A percentile compares a stretch with the other conserved stretches of the same genome.
These are phyloP conservation scores for Tolypocladium pustulatum DNA, from an alignment of 2,329 filamentous ascomycete genomes.

Conservation along the genomic window DNA sequence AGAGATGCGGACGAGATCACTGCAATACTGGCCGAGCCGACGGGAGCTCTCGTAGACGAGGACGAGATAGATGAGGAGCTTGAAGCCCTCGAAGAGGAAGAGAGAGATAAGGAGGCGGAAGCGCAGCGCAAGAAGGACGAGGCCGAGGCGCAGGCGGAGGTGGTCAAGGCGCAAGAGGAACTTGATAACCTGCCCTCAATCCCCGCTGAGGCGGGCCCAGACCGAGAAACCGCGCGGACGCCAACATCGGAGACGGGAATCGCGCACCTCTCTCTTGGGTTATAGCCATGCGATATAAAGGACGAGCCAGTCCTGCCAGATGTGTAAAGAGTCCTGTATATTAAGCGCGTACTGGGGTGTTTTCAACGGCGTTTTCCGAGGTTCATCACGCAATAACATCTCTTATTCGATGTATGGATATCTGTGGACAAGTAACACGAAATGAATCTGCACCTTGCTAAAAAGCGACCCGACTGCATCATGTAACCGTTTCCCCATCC, in stretches of 20 bases:
- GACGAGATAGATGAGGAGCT: conserved; percentile 81
- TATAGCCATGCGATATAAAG: not conserved
- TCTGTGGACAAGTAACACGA: not conserved
- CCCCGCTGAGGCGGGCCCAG: conserved; percentile 22
- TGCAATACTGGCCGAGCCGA: conserved; percentile 59
- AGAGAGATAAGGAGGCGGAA: conserved; percentile 40
- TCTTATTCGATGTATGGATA: not conserved
- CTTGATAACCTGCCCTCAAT: conserved; percentile 39
- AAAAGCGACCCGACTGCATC: not conserved
- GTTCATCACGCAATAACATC: not conserved
- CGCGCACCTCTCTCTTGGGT: conserved; percentile 17
- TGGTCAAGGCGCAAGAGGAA: conserved; percentile 39
- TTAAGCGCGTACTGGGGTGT: not conserved
- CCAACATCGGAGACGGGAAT: conserved; percentile 28
- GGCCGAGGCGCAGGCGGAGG: too few relatives aligned
- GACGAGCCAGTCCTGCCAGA: not conserved
- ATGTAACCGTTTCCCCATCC: too few relatives aligned
- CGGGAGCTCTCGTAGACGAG: conserved; percentile 55
- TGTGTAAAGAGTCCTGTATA: not conserved
- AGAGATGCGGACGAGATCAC: conserved; percentile 72
- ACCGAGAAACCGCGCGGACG: conserved; percentile 16
- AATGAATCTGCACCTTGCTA: not conserved
- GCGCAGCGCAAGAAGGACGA: conserved; percentile 31
- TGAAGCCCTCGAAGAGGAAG: conserved; percentile 57
- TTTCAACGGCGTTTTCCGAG: not conserved